phyloP scores from a whole-genome alignment of 768 basidiomycete genomes.

The Harrya chromipes region DNA sequence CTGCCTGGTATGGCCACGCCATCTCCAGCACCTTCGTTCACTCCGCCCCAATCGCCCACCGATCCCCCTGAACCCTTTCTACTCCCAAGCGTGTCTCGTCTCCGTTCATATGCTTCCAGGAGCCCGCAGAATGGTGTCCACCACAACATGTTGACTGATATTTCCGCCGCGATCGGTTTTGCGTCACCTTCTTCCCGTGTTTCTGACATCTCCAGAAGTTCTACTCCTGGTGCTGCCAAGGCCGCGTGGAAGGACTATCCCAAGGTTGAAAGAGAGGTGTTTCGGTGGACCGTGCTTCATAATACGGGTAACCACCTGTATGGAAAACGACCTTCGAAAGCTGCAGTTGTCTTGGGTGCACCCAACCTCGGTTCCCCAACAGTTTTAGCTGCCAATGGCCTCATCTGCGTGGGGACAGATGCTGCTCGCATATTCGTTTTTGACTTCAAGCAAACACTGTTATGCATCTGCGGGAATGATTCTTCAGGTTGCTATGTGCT shows the following conservation, averaged over 20 bases:
- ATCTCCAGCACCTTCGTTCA: slow-evolving; percentile 27
- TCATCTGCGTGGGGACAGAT: slow-evolving; percentile 87
- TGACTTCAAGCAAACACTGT: slow-evolving; percentile 85
- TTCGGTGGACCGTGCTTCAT: slow-evolving; percentile 73
- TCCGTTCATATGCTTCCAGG: slow-evolving; percentile 64
- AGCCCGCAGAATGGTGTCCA: slow-evolving; percentile 40
- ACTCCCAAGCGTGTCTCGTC: slow-evolving; percentile 74
- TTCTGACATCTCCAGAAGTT: slow-evolving; percentile 66
- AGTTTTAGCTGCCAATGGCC: slow-evolving; percentile 78
- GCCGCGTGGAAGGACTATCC: slow-evolving; percentile 17
- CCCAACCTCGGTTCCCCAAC: slow-evolving; percentile 65
- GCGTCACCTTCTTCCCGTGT: slow-evolving; percentile 64
- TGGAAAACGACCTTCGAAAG: slow-evolving; percentile 51
- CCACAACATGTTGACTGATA: slow-evolving; percentile 42
- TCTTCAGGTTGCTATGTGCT: slow-evolving; percentile 46
- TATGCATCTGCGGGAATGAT: slow-evolving; percentile 75
- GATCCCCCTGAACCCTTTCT: slow-evolving; percentile 51
- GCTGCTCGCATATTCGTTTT: slow-evolving; percentile 77
- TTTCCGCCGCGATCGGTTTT: slow-evolving; percentile 40
- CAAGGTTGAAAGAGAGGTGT: slow-evolving; percentile 50
- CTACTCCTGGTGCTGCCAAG: slow-evolving; percentile 46
- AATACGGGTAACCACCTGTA: slow-evolving; percentile 57
- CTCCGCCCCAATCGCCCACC: neutral
- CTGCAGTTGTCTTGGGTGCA: slow-evolving; percentile 58
- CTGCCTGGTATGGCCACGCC: slow-evolving; percentile 31